Evolutionary conservation across 176 grass and related monocot genomes (phyloP), one percentile per base, ranked within the genome.

Genomic region (Zoysia pacifica): DNA sequence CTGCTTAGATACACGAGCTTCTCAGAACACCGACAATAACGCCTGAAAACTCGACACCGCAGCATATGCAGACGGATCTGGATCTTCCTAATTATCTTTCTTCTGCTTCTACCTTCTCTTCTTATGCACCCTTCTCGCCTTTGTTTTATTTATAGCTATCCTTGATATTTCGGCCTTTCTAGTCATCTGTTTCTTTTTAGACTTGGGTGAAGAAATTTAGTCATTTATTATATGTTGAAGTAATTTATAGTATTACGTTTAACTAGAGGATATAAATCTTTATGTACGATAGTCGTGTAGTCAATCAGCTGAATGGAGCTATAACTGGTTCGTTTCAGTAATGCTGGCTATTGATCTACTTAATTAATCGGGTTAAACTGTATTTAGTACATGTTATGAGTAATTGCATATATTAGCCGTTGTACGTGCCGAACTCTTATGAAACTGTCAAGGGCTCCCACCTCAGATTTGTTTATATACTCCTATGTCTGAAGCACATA

Each of bases 11-110:
- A 58, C 4, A 56, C 53, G 15, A 56, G 53, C 53, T 56, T 1
- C 53, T n/a, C 65, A 40, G 52, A 46, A n/a, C 44, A 43, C 38
- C 55, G 6, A 37, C 12, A 55, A 5, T 40, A 18, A 41, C 19
- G 2, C 20, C 45, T 4, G 35, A 10, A 48, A 73, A 41, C 72
- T 60, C 14, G 19, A 65, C 20, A 45, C 40, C 2, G 16, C 13
- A 52, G 0, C 16, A 14, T 65, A 53, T 16, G 46, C 35, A 61
- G n/a, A 68, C 35, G 52, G 45, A 88, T 84, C 76, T 71, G 66
- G 40, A 58, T 20, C 65, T 70, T 15, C 55, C 10, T 39, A 9
- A 44, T 28, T 28, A 28, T 52, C 18, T 65, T 20, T 49, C 44
- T 9, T 28, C 28, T 28, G 28, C 65, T 55, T 43, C 46, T 67